phyloP scores from a whole-genome alignment of 192 early-diverging fungal species.

The Mortierella alpina region DNA sequence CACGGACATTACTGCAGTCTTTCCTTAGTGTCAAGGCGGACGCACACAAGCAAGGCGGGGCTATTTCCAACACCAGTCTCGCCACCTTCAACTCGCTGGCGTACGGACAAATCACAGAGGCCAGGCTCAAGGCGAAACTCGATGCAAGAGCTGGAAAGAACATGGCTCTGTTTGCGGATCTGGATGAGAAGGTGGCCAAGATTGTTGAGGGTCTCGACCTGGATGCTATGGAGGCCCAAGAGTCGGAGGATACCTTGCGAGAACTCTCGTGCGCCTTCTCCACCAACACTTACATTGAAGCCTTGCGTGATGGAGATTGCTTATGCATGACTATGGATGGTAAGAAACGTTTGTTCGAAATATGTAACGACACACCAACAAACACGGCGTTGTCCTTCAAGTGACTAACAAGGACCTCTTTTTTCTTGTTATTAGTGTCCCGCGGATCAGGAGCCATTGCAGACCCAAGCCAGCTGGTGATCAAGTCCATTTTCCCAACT shows the following conservation, averaged over 20 bases:
- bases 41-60: slow-evolving; percentile 43
- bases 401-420: neutral
- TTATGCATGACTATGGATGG: slow-evolving; percentile 57
- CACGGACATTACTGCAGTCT: slow-evolving; percentile 29
- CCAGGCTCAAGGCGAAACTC: slow-evolving; percentile 50
- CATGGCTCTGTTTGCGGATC: slow-evolving; percentile 42
- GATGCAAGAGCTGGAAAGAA: slow-evolving; percentile 54
- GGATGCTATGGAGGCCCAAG: slow-evolving; percentile 41
- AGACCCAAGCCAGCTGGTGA: slow-evolving; percentile 53
- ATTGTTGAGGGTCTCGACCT: slow-evolving; percentile 45
- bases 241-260: slow-evolving; percentile 30
- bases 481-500: slow-evolving; percentile 58
- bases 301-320: slow-evolving; percentile 54
- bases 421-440: slow-evolving; percentile 21
- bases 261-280: slow-evolving; percentile 52
- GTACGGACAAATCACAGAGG: slow-evolving; percentile 50
- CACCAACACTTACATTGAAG: slow-evolving; percentile 55
- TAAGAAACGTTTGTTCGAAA: neutral
- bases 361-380: neutral
- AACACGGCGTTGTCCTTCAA: neutral
- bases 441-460: slow-evolving; percentile 50
- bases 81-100: slow-evolving; percentile 57
- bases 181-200: slow-evolving; percentile 45
- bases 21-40: slow-evolving; percentile 46
- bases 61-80: slow-evolving; percentile 52